phyloP scores from a whole-genome alignment of 139 green algal species.

The Micromonas commoda region DNA sequence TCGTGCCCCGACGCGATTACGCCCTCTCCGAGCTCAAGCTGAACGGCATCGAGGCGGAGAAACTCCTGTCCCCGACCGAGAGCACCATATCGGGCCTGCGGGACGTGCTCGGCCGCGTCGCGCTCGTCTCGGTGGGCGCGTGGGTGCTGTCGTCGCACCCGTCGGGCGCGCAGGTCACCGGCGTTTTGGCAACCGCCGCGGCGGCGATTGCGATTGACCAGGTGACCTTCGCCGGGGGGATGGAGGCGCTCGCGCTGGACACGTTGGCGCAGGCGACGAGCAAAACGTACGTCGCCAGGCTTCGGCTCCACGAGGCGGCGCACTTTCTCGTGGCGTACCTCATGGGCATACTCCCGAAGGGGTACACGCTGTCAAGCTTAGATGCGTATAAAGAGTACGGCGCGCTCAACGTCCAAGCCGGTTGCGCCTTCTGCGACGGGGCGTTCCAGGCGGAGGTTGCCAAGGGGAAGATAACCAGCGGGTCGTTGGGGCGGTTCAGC shows the following conservation, averaged over 20 bases:
- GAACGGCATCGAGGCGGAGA: constrained; percentile 75
- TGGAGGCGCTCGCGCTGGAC: neutral
- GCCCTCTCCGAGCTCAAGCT: constrained; percentile 76
- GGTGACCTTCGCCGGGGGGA: constrained; percentile 5
- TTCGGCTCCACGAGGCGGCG: constrained; percentile 63
- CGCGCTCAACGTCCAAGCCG: constrained; percentile 88
- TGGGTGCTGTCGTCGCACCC: neutral
- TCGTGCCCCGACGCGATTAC: constrained; percentile 38
- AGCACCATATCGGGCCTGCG: constrained; percentile 45
- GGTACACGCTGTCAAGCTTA: constrained; percentile 76
- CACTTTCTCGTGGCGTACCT: constrained; percentile 94
- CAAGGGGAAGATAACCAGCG: constrained; percentile 51
- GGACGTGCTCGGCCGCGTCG: neutral
- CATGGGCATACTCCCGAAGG: constrained; percentile 73
- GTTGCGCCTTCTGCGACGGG: constrained; percentile 84
- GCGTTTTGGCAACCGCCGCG: neutral
- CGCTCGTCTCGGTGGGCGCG: neutral
- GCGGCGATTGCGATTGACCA: neutral
- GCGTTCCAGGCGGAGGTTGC: constrained; percentile 73
- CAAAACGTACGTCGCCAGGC: neutral
- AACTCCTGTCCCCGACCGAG: constrained; percentile 72
- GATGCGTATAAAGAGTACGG: constrained; percentile 78
- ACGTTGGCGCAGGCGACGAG: constrained; percentile 13
- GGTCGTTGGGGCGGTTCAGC: constrained; percentile 63
- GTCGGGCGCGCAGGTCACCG: neutral